Evolutionary conservation across 805 yeast species (phyloP).

Genomic region (Vanderwaltozyma tropicalis): DNA sequence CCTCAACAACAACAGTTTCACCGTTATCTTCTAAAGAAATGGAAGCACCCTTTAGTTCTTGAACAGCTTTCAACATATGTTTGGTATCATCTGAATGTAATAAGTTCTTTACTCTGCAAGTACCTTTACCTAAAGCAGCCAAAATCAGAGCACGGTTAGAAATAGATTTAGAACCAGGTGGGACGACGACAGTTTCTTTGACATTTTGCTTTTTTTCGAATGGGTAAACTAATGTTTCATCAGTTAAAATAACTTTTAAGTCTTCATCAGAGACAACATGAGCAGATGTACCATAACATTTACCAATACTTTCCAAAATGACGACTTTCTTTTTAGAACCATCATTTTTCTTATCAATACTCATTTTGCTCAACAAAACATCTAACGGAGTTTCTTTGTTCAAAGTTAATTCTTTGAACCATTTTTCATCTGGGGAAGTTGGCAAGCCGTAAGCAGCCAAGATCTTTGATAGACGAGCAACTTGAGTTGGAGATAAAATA

Average conservation of each 20-base stretch:
- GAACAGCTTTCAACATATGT: constrained; percentile 84
- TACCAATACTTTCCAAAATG: constrained; percentile 72
- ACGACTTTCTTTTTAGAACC: constrained; percentile 86
- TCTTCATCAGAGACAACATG: constrained; percentile 74
- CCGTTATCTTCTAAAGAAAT: constrained; percentile 82
- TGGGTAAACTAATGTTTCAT: constrained; percentile 61
- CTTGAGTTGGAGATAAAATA: constrained; percentile 82
- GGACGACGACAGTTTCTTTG: constrained; percentile 41
- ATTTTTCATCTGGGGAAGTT: constrained; percentile 59
- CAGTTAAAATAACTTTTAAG: constrained; percentile 71
- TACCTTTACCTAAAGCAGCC: constrained; percentile 85
- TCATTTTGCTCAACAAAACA: constrained; percentile 68
- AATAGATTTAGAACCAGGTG: constrained; percentile 96
- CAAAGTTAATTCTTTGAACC: constrained; percentile 58
- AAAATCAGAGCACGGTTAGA: constrained; percentile 88
- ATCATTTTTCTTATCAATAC: constrained; percentile 92
- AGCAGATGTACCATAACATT: constrained; percentile 81
- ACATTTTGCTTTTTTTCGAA: constrained; percentile 30
- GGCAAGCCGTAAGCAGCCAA: constrained; percentile 83
- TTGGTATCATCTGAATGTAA: constrained; percentile 95
- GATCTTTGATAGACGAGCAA: constrained; percentile 77
- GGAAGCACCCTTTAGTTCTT: constrained; percentile 68
- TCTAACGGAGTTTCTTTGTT: constrained; percentile 71
- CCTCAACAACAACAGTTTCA: constrained; percentile 72
- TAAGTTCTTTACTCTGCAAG: constrained; percentile 71